These are phyloP conservation scores for Sesbania bispinosa DNA, from an alignment of 306 rosid species.

Conservation along the genomic window DNA sequence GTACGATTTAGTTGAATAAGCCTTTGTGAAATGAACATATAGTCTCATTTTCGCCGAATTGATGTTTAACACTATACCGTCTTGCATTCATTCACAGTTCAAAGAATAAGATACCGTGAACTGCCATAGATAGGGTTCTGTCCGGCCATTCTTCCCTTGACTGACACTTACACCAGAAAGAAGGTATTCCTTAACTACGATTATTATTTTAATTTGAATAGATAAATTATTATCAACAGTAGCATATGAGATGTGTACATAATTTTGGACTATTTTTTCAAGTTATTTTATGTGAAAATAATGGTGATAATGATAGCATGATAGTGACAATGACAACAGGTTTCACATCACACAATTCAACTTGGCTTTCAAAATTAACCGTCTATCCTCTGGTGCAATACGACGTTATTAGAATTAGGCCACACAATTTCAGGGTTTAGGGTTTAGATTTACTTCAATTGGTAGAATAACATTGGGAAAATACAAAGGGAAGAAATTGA, in stretches of 20 bases:
- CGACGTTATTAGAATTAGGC: background rate
- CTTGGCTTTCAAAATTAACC: background rate
- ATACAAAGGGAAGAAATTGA: slow-evolving; percentile 15
- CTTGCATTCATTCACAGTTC: background rate
- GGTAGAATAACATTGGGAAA: background rate
- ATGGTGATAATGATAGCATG: background rate
- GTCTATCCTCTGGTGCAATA: background rate
- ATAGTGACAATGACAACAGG: no score
- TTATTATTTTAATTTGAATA: background rate
- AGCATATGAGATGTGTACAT: background rate
- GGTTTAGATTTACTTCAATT: no score
- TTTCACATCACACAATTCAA: no score
- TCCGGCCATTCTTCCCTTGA: background rate
- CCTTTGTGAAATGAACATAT: background rate
- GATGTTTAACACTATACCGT: background rate
- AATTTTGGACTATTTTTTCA: background rate
- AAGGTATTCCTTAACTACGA: no score
- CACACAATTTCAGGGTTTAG: no score
- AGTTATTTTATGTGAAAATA: background rate
- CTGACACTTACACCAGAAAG: no score
- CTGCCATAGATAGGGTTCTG: background rate
- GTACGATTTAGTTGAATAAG: background rate
- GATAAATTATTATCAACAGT: background rate
- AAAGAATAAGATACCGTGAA: background rate
- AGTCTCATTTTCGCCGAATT: background rate